Conservation (phyloP, 2,329 filamentous ascomycete species). For the Fusarium irregulare region DNA sequence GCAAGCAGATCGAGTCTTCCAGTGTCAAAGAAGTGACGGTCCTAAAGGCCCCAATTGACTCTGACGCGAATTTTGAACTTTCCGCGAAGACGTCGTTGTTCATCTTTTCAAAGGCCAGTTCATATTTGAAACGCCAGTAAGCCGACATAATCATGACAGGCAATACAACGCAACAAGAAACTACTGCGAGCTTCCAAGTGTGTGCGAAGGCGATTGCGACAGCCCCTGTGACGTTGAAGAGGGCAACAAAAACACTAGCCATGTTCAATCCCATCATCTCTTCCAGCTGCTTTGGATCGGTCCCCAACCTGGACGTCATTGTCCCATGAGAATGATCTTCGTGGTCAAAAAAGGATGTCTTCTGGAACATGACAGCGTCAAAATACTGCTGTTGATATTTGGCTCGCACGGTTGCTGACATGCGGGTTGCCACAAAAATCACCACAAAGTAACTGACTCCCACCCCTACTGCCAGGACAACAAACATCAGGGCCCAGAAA, state of each 20-base stretch:
- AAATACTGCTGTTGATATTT: conserved; percentile 71
- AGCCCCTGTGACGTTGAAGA: conserved; percentile 74
- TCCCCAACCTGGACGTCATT: conserved; percentile 65
- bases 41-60: conserved; percentile 78
- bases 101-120: conserved; percentile 75
- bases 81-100: conserved; percentile 75
- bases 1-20: conserved; percentile 71
- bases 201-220: conserved; percentile 76
- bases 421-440: conserved; percentile 54
- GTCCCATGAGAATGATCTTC: conserved; percentile 70
- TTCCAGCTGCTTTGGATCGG: conserved; percentile 70
- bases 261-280: conserved; percentile 73
- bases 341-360: conserved; percentile 69
- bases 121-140: conserved; percentile 66
- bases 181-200: conserved; percentile 80
- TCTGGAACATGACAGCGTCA: conserved; percentile 67
- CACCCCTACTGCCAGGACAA: conserved; percentile 65
- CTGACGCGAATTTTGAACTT: conserved; percentile 79
- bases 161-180: conserved; percentile 71
- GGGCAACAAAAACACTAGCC: conserved; percentile 69
- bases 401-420: conserved; percentile 62
- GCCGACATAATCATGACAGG: conserved; percentile 61
- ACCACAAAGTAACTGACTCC: conserved; percentile 64
- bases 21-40: conserved; percentile 78
- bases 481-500: conserved; percentile 76